Evolutionary conservation across 192 early-diverging fungal species (phyloP).

Genomic region (Coemansia sp.): DNA sequence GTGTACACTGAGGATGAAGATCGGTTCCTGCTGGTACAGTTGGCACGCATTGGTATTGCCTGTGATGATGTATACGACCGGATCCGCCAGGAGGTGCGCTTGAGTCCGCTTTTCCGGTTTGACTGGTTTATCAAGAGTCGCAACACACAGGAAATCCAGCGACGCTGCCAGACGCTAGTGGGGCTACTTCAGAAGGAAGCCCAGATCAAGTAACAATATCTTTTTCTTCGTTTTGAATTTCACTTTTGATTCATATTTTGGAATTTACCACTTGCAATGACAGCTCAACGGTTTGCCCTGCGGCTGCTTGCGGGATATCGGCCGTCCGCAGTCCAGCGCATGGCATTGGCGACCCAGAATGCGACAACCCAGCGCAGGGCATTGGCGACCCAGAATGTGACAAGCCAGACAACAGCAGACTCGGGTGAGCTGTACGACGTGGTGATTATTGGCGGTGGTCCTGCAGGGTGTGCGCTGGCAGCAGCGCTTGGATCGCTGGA

Average conservation of each 20-base stretch:
- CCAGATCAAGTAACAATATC: neutral
- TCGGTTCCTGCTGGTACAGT: constrained; percentile 87
- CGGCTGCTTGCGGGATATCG: too few relatives aligned
- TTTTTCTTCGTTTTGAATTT: neutral
- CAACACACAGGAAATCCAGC: constrained; percentile 77
- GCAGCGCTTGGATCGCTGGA: constrained; percentile 56
- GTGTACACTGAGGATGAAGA: constrained; percentile 95
- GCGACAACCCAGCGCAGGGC: too few relatives aligned
- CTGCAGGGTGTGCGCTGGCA: constrained; percentile 84
- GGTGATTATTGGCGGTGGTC: constrained; percentile 67
- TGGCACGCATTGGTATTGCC: constrained; percentile 86
- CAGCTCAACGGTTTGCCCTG: neutral
- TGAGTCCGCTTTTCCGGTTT: constrained; percentile 85
- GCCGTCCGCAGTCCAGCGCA: too few relatives aligned
- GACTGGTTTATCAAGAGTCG: constrained; percentile 99
- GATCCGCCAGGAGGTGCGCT: constrained; percentile 82
- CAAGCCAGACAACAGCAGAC: neutral
- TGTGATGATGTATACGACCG: constrained; percentile 92
- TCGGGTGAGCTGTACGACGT: too few relatives aligned
- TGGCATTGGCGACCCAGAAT: too few relatives aligned
- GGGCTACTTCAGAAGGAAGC: constrained; percentile 52
- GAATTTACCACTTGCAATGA: neutral
- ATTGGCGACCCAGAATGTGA: too few relatives aligned
- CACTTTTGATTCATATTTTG: neutral
- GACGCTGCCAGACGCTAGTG: constrained; percentile 84